phyloP scores from a whole-genome alignment of 2,329 filamentous ascomycete genomes.

The Neophaeococcomyces mojaviensis region DNA sequence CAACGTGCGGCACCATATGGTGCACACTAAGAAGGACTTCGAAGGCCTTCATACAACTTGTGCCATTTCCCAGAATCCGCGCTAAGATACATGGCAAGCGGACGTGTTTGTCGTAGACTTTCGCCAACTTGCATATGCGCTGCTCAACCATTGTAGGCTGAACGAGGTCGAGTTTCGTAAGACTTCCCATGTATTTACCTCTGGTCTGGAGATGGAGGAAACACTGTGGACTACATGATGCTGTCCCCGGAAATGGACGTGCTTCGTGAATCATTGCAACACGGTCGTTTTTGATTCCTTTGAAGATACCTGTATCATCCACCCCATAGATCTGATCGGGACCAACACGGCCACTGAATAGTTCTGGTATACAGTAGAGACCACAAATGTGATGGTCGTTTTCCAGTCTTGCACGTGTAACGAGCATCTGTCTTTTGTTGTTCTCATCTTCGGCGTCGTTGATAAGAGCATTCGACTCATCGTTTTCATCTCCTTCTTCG shows the following conservation, averaged over 20 bases:
- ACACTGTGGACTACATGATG: not conserved
- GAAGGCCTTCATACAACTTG: constrained; percentile 17
- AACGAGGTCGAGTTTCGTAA: too few species aligned
- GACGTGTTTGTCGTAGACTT: constrained; percentile 18
- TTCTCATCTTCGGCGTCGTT: constrained; percentile 19
- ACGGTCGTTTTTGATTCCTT: not conserved
- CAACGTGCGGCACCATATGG: not conserved
- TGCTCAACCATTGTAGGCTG: not conserved
- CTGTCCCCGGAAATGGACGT: not conserved
- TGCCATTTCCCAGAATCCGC: constrained; percentile 12
- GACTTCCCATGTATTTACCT: too few species aligned
- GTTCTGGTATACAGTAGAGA: constrained; percentile 17
- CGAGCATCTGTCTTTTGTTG: constrained; percentile 15
- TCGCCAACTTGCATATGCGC: not conserved
- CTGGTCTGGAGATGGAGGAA: not conserved
- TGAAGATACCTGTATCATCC: not conserved
- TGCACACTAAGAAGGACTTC: constrained; percentile 13
- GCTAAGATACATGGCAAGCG: constrained; percentile 20
- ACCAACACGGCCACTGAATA: not conserved
- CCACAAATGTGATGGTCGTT: constrained; percentile 18
- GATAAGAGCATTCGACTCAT: constrained; percentile 16
- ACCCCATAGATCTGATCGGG: not conserved
- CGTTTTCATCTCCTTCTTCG: constrained; percentile 13
- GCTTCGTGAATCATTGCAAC: not conserved
- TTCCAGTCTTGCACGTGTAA: constrained; percentile 1